Percentiles rank a stretch among this genome's conserved stretches.
Conservation (phyloP, 2,329 filamentous ascomycete genomes). For the Fusarium verrucosum region DNA sequence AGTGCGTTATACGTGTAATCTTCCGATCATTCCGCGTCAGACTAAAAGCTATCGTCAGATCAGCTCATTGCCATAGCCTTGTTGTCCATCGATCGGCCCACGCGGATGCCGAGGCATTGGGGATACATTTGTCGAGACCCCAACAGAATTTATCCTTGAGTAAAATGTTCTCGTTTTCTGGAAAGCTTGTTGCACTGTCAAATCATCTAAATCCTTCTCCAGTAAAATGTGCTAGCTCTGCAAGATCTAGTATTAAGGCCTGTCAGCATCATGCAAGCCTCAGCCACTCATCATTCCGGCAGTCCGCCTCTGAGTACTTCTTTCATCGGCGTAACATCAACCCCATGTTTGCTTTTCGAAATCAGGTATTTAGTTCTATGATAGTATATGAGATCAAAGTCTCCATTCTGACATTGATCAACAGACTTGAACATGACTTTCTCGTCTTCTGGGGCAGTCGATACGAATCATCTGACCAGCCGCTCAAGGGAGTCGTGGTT, state of each 20-base stretch:
- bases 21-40: not conserved
- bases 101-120: slow-evolving; percentile 19
- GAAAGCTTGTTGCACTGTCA: not conserved
- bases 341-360: slow-evolving; percentile 53
- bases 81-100: slow-evolving; percentile 4
- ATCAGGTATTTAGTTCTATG: slow-evolving; percentile 56
- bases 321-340: not conserved
- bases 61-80: slow-evolving; percentile 5
- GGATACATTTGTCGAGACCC: not conserved
- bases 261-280: slow-evolving; percentile 12
- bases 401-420: not conserved
- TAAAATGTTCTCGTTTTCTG: not conserved
- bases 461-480: slow-evolving; percentile 76
- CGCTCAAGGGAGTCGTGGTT: slow-evolving; percentile 76
- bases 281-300: not conserved
- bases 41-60: slow-evolving; percentile 2
- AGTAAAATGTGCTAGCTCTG: not conserved
- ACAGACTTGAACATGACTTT: slow-evolving; percentile 78
- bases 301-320: not conserved
- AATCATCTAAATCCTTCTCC: not conserved
- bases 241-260: not conserved
- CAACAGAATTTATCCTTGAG: not conserved
- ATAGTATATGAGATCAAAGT: not conserved
- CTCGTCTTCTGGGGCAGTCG: slow-evolving; percentile 79
- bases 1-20: not conserved